Percentiles rank a stretch among this genome's conserved stretches.
Evolutionary conservation across 31 red algal genomes (phyloP).

Genomic region (Asparagopsis taxiformis): DNA sequence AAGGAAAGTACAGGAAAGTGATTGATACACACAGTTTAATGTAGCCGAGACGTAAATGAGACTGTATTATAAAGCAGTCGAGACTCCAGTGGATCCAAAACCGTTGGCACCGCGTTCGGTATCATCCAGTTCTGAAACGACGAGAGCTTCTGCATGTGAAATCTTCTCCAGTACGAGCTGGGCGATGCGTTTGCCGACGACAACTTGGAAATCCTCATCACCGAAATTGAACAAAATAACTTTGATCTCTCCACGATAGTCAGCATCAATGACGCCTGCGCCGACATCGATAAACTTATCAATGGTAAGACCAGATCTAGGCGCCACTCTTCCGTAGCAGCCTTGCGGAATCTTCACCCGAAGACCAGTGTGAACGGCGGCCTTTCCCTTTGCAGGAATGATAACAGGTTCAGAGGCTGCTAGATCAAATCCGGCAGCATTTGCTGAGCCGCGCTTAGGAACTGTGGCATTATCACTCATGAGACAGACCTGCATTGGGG

Average conservation of each 20-base stretch:
- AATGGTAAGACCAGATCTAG: constrained; percentile 83
- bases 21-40: too few relatives aligned
- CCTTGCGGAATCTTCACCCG: constrained; percentile 69
- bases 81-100: constrained; percentile 90
- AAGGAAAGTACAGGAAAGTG: too few relatives aligned
- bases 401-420: constrained; percentile 27
- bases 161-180: constrained; percentile 92
- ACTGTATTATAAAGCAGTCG: too few relatives aligned
- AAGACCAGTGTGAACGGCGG: constrained; percentile 78
- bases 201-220: constrained; percentile 70
- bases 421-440: constrained; percentile 88
- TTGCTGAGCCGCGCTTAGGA: constrained; percentile 58
- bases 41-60: too few relatives aligned
- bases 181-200: constrained; percentile 79
- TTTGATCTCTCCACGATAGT: constrained; percentile 85
- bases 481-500: constrained; percentile 48
- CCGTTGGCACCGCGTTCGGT: constrained; percentile 79
- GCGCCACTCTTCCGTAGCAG: constrained; percentile 76
- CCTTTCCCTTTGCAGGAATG: constrained; percentile 57
- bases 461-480: constrained; percentile 39
- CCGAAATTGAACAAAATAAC: constrained; percentile 90
- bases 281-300: constrained; percentile 84
- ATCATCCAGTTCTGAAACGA: constrained; percentile 68
- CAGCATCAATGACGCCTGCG: constrained; percentile 91
- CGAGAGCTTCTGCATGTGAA: constrained; percentile 38